Evolutionary conservation across 495 filamentous ascomycete genomes (phyloP).

Genomic region (Penicillium verhagenii): DNA sequence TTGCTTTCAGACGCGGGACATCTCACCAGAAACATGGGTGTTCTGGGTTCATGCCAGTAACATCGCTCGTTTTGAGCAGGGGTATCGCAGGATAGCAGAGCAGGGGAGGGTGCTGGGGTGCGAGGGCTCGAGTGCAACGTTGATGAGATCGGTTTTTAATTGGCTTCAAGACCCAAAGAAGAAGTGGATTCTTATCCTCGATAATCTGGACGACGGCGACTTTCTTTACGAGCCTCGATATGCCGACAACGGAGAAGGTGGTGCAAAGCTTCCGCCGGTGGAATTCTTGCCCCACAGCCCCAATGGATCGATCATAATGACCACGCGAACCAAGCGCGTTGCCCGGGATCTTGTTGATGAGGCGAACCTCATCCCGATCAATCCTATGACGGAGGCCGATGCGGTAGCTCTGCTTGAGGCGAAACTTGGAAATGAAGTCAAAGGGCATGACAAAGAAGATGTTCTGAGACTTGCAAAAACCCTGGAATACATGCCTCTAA

Average conservation of each 20-base stretch:
- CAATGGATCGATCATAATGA: too few species aligned
- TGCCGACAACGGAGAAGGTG: background rate
- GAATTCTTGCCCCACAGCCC: background rate
- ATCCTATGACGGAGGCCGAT: too few species aligned
- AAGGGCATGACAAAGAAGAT: background rate
- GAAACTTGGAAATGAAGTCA: background rate
- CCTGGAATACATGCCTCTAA: constrained; percentile 49
- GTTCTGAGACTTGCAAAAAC: constrained; percentile 24
- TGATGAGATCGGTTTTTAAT: constrained; percentile 35
- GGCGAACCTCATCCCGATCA: too few species aligned
- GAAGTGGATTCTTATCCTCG: constrained; percentile 5
- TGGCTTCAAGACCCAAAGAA: constrained; percentile 33
- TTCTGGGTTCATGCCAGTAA: constrained; percentile 38
- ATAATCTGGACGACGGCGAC: constrained; percentile 12
- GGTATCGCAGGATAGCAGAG: constrained; percentile 39
- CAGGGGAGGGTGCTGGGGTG: constrained; percentile 29
- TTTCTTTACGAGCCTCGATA: constrained; percentile 20
- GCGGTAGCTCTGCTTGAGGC: background rate
- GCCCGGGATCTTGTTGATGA: too few species aligned
- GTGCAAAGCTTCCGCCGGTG: background rate
- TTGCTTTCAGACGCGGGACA: constrained; percentile 27
- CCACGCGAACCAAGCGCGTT: too few species aligned
- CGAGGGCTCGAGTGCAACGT: constrained; percentile 34
- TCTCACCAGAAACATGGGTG: constrained; percentile 43
- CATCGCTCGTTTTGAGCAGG: constrained; percentile 38